A percentile compares a stretch with the other conserved stretches of the same genome.
These are phyloP conservation scores for Chloranthus sessilifolius DNA, from an alignment of 164 flowering plant genomes.

Conservation along the genomic window DNA sequence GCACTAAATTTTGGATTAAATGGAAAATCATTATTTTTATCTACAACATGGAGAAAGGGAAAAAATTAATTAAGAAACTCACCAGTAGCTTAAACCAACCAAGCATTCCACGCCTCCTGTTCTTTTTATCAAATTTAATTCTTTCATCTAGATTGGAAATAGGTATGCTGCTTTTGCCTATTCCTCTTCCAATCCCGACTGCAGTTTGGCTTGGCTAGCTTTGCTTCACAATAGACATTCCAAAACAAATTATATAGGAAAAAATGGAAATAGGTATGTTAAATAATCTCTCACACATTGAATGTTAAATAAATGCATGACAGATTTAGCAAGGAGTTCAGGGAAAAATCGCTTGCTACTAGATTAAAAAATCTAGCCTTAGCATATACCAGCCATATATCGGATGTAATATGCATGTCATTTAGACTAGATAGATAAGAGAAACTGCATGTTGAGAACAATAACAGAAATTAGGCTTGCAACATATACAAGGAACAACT, in stretches of 20 bases:
- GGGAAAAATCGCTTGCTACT: too few species aligned
- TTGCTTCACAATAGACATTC: slow-evolving; percentile 40
- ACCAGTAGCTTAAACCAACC: slow-evolving; percentile 72
- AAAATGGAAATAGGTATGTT: neutral
- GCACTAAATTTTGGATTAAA: neutral
- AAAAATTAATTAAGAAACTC: slow-evolving; percentile 12
- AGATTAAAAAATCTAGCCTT: too few species aligned
- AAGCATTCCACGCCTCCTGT: slow-evolving; percentile 64
- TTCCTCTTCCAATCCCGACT: slow-evolving; percentile 87
- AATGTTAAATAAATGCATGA: too few species aligned
- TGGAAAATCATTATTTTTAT: neutral
- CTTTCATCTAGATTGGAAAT: slow-evolving; percentile 45
- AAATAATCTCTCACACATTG: too few species aligned
- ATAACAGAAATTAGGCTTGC: too few species aligned
- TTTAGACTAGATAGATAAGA: too few species aligned
- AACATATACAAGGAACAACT: too few species aligned
- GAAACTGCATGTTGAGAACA: too few species aligned
- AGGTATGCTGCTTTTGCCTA: slow-evolving; percentile 73
- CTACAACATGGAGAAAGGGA: neutral
- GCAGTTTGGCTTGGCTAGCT: slow-evolving; percentile 80
- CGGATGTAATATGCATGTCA: too few species aligned
- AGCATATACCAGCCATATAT: too few species aligned
- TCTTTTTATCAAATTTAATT: slow-evolving; percentile 44
- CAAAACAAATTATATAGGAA: neutral
- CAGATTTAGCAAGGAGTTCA: too few species aligned